Base-by-base conservation (phyloP, 352 stramenopile species). In the Globisporangium acanthophoron region DNA sequence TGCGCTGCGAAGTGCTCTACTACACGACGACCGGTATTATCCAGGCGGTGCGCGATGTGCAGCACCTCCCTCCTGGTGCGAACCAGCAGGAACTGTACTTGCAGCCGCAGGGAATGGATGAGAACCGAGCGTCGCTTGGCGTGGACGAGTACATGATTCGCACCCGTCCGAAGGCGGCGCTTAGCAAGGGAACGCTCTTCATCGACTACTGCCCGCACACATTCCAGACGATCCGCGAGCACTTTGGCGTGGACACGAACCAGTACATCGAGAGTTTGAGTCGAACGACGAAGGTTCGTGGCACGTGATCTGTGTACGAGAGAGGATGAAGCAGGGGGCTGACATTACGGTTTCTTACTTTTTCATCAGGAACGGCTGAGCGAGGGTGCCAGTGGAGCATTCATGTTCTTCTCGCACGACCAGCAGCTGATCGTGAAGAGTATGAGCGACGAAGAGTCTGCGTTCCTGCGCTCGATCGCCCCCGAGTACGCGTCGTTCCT, bases 371-470 rank as follows among this genome's bases (percentile, higher is more conserved):
- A 94, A 50, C 79, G 85, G 13, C 49, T 94, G 57, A 93, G 83
- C 66, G 85, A 94, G 85, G 85, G 85, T 50, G 85, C 85, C 0
- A 93, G 83, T 65, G 85, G 85, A 12, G 85, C 85, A 13, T 94
- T 94, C 67, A 94, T 94, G 85, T 94, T 93, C 65, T 94, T 94
- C 60, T 94, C 85, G 6, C 78, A 89, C 59, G 85, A 94, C 58
- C 85, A 94, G 65, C 79, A 93, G 64, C 58, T 92, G 53, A 94
- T 94, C 61, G 85, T 94, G 51, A 94, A 94, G 66, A 94, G 85
- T 79, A 94, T 94, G 85, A 93, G 83, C 58, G 77, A 91, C 55
- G 85, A 92, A 51, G 85, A 94, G 56, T 89, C 83, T 21, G 68
- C 74, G 15, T 94, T 94, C 59, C 58, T 94, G 47, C 81, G 84